Conservation (phyloP, 495 filamentous ascomycete genomes). For the Tuber melanosporum region DNA sequence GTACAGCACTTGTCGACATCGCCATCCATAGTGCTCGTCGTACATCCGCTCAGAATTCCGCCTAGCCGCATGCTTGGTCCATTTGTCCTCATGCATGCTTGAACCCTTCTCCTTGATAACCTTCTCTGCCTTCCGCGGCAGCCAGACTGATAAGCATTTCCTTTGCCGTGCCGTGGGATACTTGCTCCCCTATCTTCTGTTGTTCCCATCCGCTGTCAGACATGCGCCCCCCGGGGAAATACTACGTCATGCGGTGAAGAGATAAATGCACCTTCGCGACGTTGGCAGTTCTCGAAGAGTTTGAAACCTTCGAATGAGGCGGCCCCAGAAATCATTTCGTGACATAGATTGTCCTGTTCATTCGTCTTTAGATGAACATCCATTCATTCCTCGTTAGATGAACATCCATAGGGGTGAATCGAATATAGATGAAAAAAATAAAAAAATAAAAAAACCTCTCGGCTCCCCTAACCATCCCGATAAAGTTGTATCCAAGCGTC, state of each 20-base stretch:
- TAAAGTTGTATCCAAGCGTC: not conserved
- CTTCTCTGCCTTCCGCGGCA: constrained; percentile 72
- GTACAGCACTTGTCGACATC: constrained; percentile 44
- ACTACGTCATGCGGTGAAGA: not conserved
- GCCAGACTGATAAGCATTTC: constrained; percentile 65
- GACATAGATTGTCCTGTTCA: constrained; percentile 51
- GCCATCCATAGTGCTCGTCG: constrained; percentile 55
- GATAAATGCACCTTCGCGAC: constrained; percentile 54
- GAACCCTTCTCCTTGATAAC: constrained; percentile 72
- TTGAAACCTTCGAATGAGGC: constrained; percentile 77
- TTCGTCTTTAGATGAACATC: not conserved
- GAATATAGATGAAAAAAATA: not conserved
- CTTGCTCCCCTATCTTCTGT: constrained; percentile 49
- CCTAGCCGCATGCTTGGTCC: constrained; percentile 61
- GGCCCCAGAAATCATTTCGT: constrained; percentile 68
- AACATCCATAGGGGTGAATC: not conserved
- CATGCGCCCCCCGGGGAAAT: not conserved
- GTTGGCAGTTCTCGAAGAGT: constrained; percentile 69
- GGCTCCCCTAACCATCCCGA: not conserved
- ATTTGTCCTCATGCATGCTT: constrained; percentile 60
- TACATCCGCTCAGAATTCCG: constrained; percentile 60
- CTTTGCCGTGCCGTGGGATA: constrained; percentile 66
- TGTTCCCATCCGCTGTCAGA: constrained; percentile 45
- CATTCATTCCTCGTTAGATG: not conserved
- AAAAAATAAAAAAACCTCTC: not conserved